Evolutionary conservation across 2,329 filamentous ascomycete genomes (phyloP), one percentile per base, ranked within the genome.

Genomic region (Fusarium sp.): DNA sequence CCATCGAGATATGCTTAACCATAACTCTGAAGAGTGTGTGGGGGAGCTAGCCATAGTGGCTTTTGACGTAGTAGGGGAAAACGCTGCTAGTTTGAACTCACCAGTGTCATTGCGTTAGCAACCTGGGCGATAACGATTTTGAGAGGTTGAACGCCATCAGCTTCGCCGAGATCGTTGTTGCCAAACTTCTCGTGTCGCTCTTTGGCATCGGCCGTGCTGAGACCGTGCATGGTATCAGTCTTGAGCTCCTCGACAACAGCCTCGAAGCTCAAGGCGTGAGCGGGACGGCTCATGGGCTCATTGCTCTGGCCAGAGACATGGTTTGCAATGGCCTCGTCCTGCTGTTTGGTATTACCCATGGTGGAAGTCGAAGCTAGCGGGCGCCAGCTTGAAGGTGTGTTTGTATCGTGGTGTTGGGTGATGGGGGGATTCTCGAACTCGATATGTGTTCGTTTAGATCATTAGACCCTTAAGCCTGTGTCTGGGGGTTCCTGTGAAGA

Each of bases 101-200:
- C 89, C 76, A 92, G 75, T 63, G 87, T 91, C 87, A 92, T 88
- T 11, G 89, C 89, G 74, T 92, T 92, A 52, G 88, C 88, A 55
- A 92, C 80, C 75, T 92, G 90, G 25, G 85, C 82, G 45, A 91
- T 78, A 11, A 90, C 76, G 35, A 90, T 88, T 73, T 88, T 88
- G 44, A 83, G 56, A 80, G 84, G 75, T 79, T 80, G 84, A 45
- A 91, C 85, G 13, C 84, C 75, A 50, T 79, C 76, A 35, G 75
- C 73, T 33, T 79, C 74, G 6, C 75, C 84, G 4, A 90, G 80
- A 63, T 88, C 83, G 72, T 90, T 90, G 22, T 79, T 76, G n/a
- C 88, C 88, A 78, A 83, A 85, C 59, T 85, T 77, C 30, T 82
- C 78, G 9, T 88, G 75, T 19, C 87, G 81, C 32, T 78, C 69